These are phyloP conservation scores for Nemania diffusa DNA, from an alignment of 2,329 filamentous ascomycete species.

Conservation along the genomic window DNA sequence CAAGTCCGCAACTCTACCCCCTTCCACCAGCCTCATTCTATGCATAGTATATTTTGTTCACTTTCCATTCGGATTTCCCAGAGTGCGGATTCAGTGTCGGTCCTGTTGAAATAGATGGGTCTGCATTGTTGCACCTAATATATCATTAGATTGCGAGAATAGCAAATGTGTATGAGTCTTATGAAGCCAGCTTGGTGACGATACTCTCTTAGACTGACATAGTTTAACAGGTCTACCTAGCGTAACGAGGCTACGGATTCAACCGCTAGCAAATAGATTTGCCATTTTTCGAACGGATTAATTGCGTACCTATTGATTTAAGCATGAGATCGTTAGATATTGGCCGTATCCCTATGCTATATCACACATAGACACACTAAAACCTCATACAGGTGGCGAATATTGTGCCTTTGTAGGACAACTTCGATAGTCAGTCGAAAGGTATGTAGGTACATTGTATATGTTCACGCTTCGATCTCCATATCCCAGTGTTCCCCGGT, in stretches of 20 bases:
- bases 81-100: neutral
- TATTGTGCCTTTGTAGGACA: neutral
- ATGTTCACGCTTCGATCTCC: neutral
- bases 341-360: neutral
- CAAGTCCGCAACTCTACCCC: neutral
- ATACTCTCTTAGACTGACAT: neutral
- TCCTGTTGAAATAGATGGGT: neutral
- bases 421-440: neutral
- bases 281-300: neutral
- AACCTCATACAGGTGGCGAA: neutral
- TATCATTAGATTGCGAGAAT: neutral
- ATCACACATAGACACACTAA: neutral
- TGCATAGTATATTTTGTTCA: neutral
- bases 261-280: neutral
- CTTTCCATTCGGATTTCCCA: neutral
- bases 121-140: neutral
- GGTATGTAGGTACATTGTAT: neutral
- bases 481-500: neutral
- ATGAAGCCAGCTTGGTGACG: neutral
- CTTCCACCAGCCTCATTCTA: neutral
- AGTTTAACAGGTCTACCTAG: neutral
- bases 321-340: neutral
- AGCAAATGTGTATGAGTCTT: neutral
- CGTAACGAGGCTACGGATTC: no score
- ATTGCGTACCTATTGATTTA: neutral